Conservation (phyloP, 768 basidiomycete genomes). For the Leccinum sublutescens region DNA sequence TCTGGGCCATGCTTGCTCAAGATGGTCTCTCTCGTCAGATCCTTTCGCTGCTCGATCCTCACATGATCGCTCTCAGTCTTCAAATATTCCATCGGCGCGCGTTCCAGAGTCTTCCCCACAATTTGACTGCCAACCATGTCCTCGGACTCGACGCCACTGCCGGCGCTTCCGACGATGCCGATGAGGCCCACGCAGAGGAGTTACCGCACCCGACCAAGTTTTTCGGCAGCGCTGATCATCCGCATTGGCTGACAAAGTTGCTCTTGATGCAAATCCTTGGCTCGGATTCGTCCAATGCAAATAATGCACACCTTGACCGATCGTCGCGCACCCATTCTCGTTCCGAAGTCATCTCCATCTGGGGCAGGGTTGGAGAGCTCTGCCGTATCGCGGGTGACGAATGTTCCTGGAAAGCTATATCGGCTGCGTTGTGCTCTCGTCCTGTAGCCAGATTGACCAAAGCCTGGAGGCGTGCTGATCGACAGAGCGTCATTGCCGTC, state of each 20-base stretch:
- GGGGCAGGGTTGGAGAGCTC: slow-evolving; percentile 72
- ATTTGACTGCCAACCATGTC: slow-evolving; percentile 48
- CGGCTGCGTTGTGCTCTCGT: slow-evolving; percentile 65
- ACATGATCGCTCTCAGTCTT: slow-evolving; percentile 61
- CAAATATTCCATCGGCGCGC: slow-evolving; percentile 57
- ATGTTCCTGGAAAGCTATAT: slow-evolving; percentile 75
- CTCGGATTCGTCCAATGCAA: slow-evolving; percentile 46
- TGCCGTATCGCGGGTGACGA: slow-evolving; percentile 74
- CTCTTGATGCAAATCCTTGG: slow-evolving; percentile 70
- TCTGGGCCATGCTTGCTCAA: slow-evolving; percentile 54
- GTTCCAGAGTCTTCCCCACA: slow-evolving; percentile 50
- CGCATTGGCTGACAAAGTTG: slow-evolving; percentile 80
- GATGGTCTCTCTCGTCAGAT: slow-evolving; percentile 71
- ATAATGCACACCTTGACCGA: slow-evolving; percentile 29
- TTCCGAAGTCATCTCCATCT: slow-evolving; percentile 68
- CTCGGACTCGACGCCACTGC: slow-evolving; percentile 31
- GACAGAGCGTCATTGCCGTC: slow-evolving; percentile 51
- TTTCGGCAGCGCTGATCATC: slow-evolving; percentile 66
- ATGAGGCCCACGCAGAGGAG: slow-evolving; percentile 1
- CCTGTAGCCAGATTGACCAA: slow-evolving; percentile 77
- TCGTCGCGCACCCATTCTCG: slow-evolving; percentile 67
- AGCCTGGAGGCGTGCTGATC: slow-evolving; percentile 75
- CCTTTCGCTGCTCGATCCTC: slow-evolving; percentile 60
- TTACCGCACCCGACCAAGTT: slow-evolving; percentile 36
- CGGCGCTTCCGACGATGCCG: slow-evolving; percentile 6